Base-by-base conservation (phyloP, 2,329 filamentous ascomycete species). In the Immersiporthe knoxdaviesiana region DNA sequence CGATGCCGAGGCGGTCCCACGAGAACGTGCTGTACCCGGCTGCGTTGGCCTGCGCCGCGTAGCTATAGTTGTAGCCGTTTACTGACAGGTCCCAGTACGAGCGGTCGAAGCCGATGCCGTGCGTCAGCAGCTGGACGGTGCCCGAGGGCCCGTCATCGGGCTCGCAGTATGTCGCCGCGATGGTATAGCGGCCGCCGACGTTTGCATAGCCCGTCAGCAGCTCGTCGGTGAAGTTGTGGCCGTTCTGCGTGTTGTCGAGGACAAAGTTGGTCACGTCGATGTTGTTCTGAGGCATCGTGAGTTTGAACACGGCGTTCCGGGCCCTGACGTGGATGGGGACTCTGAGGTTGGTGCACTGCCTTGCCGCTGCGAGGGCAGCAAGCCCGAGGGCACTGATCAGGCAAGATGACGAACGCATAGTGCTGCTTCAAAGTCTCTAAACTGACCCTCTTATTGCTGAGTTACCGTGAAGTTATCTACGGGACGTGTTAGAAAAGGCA, bases 151-250 rank as follows among this genome's bases (percentile, higher is more conserved):
- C 83, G 7, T 73, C 74, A 69, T 85, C 81, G 0, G 89, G 89
- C 66, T 82, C 78, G 77, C 90, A 92, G 79, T 89, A 90, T 12
- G 86, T 87, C 0, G 87, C 84, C 5, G 83, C 85, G 62, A 91
- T 85, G 5, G 85, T 76, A 78, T 90, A 91, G 32, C 78, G 80
- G 41, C 86, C 87, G 1, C 79, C 75, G 21, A 88, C 77, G 0
- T 82, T 85, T 37, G 79, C 74, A 73, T 86, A 87, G 52, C 82
- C 85, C n/a, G 77, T 75, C 2, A 87, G 76, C 2, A 83, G 73
- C 12, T 78, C 74, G 1, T 79, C 76, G 0, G 83, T 81, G 73
- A 82, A 86, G 74, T 89, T 86, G 58, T 78, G 74, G n/a, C 84
- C 83, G 58, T 85, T 82, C 50, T 80, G 79, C 2, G 81, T 80